phyloP scores from a whole-genome alignment of 179 eudicot species.

The Monotropa hypopitys region DNA sequence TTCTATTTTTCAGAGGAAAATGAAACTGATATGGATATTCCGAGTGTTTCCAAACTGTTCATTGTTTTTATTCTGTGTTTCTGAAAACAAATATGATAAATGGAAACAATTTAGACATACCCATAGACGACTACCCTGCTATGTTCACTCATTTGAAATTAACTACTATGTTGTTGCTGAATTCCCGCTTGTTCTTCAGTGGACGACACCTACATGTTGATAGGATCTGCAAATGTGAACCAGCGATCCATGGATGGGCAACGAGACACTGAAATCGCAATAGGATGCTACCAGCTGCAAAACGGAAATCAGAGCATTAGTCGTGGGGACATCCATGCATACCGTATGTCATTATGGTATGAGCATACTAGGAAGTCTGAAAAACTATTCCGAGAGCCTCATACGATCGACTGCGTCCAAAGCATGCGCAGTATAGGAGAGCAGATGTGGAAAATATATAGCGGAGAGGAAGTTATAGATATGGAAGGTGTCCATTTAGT shows the following conservation, averaged over 20 bases:
- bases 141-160: background rate
- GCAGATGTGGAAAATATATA: conserved; percentile 54
- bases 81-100: background rate
- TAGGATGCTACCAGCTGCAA: conserved; percentile 69
- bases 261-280: conserved; percentile 89
- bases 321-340: conserved; percentile 36
- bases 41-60: background rate
- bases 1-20: background rate
- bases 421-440: conserved; percentile 49
- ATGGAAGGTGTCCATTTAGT: conserved; percentile 84
- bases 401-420: conserved; percentile 44
- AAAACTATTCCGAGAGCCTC: conserved; percentile 41
- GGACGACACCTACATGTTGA: conserved; percentile 70
- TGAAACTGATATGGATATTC: background rate
- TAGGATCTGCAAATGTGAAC: conserved; percentile 89
- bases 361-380: conserved; percentile 66
- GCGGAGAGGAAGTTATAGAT: conserved; percentile 54
- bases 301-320: conserved; percentile 14
- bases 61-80: too few relatives aligned
- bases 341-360: conserved; percentile 75
- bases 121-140: background rate
- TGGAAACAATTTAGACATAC: background rate
- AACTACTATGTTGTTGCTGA: background rate
- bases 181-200: conserved; percentile 27
- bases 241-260: conserved; percentile 93